A percentile compares a stretch with the other conserved stretches of the same genome.
These are phyloP conservation scores for Hymenoscyphus linearis DNA, from an alignment of 2,329 filamentous ascomycete genomes.

Conservation along the genomic window DNA sequence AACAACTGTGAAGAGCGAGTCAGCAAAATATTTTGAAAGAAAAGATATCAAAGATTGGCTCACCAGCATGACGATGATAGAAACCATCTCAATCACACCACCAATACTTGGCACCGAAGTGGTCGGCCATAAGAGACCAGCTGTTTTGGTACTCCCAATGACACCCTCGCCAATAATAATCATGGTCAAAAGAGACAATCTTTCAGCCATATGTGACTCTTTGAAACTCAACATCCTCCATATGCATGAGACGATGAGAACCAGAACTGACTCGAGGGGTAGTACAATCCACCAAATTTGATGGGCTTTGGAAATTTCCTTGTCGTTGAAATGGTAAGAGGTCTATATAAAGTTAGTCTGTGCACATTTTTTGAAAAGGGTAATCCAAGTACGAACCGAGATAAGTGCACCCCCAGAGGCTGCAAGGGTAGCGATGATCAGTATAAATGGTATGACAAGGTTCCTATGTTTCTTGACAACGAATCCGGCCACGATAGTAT, in stretches of 20 bases:
- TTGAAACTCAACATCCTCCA: slow-evolving; percentile 50
- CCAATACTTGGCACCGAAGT: slow-evolving; percentile 7
- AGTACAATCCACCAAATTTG: slow-evolving; percentile 45
- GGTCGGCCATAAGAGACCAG: slow-evolving; percentile 18
- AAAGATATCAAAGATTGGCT: not conserved
- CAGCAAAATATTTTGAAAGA: not conserved
- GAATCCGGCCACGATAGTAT: slow-evolving; percentile 33
- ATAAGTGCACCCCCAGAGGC: slow-evolving; percentile 33
- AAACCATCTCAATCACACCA: slow-evolving; percentile 26
- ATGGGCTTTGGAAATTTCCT: slow-evolving; percentile 1
- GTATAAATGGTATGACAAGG: slow-evolving; percentile 23
- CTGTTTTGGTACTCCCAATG: slow-evolving; percentile 46
- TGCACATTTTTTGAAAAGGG: not conserved
- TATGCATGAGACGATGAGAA: slow-evolving; percentile 43
- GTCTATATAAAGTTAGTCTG: slow-evolving; percentile 16
- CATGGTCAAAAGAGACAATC: slow-evolving; percentile 51
- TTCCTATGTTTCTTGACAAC: slow-evolving; percentile 28
- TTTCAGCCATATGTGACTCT: slow-evolving; percentile 50
- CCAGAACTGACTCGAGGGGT: slow-evolving; percentile 41
- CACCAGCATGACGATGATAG: slow-evolving; percentile 24
- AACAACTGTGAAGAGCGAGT: slow-evolving; percentile 27
- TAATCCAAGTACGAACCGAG: slow-evolving; percentile 23
- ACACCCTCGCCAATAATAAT: slow-evolving; percentile 55
- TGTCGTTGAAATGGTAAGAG: slow-evolving; percentile 34
- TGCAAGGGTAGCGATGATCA: slow-evolving; percentile 31